Base-by-base conservation (phyloP, 352 stramenopile genomes). In the Pythium dissimile region DNA sequence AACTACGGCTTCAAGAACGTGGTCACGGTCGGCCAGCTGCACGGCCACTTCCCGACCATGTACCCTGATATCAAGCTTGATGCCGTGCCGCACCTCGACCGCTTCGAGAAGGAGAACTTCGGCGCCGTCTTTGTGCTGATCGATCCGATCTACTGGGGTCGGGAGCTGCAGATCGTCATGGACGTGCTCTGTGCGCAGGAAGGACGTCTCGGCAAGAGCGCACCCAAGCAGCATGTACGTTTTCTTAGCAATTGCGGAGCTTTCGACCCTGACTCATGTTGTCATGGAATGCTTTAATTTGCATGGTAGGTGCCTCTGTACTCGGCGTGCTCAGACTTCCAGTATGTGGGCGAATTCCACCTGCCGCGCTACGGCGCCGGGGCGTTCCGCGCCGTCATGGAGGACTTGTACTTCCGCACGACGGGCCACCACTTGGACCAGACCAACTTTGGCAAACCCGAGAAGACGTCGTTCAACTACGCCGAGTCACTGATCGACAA, bases 271-370 rank as follows among this genome's bases (percentile, higher is more conserved):
- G n/a, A n/a, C n/a, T n/a, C n/a, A n/a, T n/a, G n/a, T n/a, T n/a
- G n/a, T n/a, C n/a, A n/a, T n/a, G n/a, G n/a, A n/a, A n/a, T n/a
- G n/a, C n/a, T n/a, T n/a, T n/a, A n/a, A n/a, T n/a, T n/a, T n/a
- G n/a, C n/a, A n/a, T n/a, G n/a, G 5, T 62, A 87, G 55, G 70
- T 91, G 21, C 82, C 83, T 26, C 64, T 94, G 27, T 94, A 92
- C 67, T 94, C 83, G 47, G 80, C 84, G 50, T 94, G 84, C 73
- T 91, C 81, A 5, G 84, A 94, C 44, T 94, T 94, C 63, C 83
- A 94, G 62, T 94, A 94, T 57, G 83, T 94, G 12, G 82, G 84
- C 12, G 84, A 92, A 47, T 91, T 91, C 64, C 82, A 94, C 54
- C 63, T 91, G 43, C 84, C 84, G 20, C 80, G 84, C 18, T 94